Evolutionary conservation across 2,329 filamentous ascomycete species (phyloP).

Genomic region (Aspergillus proliferans): DNA sequence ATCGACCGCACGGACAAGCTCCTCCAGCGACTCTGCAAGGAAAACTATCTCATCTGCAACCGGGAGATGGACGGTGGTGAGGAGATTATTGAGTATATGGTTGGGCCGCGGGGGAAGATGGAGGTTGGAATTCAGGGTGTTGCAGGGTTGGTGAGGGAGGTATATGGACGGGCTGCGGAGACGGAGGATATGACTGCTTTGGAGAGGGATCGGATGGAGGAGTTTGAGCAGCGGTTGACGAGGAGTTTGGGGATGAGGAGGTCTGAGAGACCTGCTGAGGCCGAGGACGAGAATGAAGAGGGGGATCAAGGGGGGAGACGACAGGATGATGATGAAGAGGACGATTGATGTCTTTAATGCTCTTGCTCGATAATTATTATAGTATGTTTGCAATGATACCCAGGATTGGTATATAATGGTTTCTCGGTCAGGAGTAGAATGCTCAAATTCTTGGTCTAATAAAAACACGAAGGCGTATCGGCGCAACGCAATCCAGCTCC

Average conservation of each 20-base stretch:
- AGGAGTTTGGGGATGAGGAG: conserved; percentile 54
- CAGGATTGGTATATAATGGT: background rate
- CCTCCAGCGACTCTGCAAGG: conserved; percentile 67
- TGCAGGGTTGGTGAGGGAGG: conserved; percentile 57
- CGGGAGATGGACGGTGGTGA: conserved; percentile 66
- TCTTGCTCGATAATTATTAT: background rate
- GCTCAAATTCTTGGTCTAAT: background rate
- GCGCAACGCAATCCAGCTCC: background rate
- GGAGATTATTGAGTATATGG: conserved; percentile 70
- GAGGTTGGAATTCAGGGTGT: conserved; percentile 77
- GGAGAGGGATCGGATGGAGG: conserved; percentile 40
- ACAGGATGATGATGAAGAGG: background rate
- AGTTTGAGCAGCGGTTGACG: conserved; percentile 55
- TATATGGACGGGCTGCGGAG: conserved; percentile 42
- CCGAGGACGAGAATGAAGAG: conserved; percentile 2
- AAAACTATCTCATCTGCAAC: conserved; percentile 74
- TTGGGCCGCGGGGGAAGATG: conserved; percentile 77
- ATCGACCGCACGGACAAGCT: conserved; percentile 69
- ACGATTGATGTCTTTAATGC: background rate
- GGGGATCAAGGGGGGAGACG: conserved; percentile 1
- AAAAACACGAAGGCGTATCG: background rate
- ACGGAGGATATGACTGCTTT: conserved; percentile 11
- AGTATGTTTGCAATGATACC: background rate
- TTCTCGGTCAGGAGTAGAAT: no score
- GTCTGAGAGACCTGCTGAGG: conserved; percentile 1